Base-by-base conservation (phyloP, 495 filamentous ascomycete genomes). In the Penicillium tannophilum region DNA sequence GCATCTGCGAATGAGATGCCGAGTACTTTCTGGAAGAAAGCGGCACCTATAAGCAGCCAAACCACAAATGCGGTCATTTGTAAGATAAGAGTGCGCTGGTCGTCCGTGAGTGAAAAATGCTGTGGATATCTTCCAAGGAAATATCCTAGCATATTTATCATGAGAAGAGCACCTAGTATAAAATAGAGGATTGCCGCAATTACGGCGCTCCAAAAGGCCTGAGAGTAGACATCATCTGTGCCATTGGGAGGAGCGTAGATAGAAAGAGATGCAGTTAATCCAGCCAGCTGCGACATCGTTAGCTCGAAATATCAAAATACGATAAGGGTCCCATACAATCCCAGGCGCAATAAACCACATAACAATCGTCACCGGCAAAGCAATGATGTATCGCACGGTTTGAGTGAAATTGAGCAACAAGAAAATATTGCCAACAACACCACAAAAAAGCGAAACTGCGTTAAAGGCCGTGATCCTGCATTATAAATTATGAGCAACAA, bases 381-480 rank as follows among this genome's bases (percentile, higher is more conserved):
- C 87, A 48, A 92, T 74, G 52, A 90, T 89, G 70, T 96, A 96
- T 24, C 90, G 82, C 9, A 97, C 79, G 5, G 85, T 78, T 46
- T 83, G 81, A 5, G 92, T 91, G 79, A 97, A 97, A 73, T 96
- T 97, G 56, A 88, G 80, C 2, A 92, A 70, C n/a, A 92, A 75
- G 60, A 89, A 86, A 4, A 90, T 53, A 65, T 93, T 91, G 5
- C 89, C 89, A 2, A 82, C 68, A 26, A 91, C 82, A 7, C 88
- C 89, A 53, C 76, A 85, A 7, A 79, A 81, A 6, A 92, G 77
- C 16, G 87, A 90, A 12, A 82, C 70, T 3, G 80, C 86, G 70
- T 92, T 92, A n/a, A 87, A 61, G 8, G 76, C 75, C 56, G 83
- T 75, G 51, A 69, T 71, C 76, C 76, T 78, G 39, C 14, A 2